Evolutionary conservation across 2,329 filamentous ascomycete genomes (phyloP).

Genomic region (Colletotrichum neosansevieriae): DNA sequence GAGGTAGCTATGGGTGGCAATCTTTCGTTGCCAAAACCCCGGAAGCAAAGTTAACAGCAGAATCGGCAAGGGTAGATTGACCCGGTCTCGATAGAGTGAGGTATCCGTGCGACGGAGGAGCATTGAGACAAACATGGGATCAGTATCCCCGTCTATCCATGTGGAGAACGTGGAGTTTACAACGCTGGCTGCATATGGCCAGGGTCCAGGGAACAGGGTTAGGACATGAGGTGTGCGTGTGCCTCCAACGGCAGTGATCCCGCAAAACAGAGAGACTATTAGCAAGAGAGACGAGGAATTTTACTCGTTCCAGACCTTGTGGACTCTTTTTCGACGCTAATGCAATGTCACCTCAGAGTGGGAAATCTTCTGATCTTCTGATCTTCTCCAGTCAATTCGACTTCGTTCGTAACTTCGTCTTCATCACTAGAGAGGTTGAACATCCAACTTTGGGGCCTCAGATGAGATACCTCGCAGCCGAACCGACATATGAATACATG

Average conservation of each 20-base stretch:
- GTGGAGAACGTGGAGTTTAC: slow-evolving; percentile 11
- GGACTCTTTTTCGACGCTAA: background rate
- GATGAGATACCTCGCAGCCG: too few species aligned
- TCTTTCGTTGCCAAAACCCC: background rate
- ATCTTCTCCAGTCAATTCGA: background rate
- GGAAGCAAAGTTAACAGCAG: background rate
- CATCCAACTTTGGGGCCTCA: too few species aligned
- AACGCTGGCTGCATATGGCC: slow-evolving; percentile 5
- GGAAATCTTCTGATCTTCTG: background rate
- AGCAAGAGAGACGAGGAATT: background rate
- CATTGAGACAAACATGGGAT: background rate
- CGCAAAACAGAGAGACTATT: background rate
- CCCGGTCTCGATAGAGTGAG: slow-evolving; percentile 3
- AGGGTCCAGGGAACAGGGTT: background rate
- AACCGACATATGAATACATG: too few species aligned
- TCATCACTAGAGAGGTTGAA: too few species aligned
- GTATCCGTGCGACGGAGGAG: background rate
- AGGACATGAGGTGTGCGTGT: background rate
- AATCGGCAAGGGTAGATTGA: background rate
- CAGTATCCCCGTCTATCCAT: background rate
- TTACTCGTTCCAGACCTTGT: background rate
- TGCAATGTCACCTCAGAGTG: background rate
- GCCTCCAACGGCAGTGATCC: slow-evolving; percentile 6
- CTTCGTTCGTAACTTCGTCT: too few species aligned
- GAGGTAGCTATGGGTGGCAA: background rate